phyloP scores from a whole-genome alignment of 139 green algal species.

The Coccomyxa sp. region DNA sequence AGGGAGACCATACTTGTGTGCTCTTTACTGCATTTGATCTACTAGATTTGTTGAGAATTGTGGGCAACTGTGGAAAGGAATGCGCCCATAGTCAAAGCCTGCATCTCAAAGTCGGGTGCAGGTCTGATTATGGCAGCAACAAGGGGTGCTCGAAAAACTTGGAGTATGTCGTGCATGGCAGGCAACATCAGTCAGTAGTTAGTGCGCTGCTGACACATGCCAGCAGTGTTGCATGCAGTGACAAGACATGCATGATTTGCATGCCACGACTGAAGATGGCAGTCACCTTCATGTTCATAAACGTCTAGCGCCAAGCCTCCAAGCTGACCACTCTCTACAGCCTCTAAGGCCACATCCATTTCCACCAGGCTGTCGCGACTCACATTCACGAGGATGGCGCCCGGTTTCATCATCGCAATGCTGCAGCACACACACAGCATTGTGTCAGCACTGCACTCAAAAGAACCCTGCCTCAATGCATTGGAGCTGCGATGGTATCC shows the following conservation, averaged over 20 bases:
- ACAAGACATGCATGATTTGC: not conserved
- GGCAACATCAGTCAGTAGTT: too few species aligned
- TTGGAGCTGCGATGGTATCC: not conserved
- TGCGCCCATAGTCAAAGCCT: too few species aligned
- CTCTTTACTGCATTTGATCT: not conserved
- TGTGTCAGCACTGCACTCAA: not conserved
- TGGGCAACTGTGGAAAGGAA: too few species aligned
- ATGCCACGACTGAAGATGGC: not conserved
- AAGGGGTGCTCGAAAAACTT: too few species aligned
- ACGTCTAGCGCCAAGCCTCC: constrained; percentile 29
- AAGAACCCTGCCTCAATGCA: not conserved
- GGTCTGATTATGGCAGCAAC: not conserved
- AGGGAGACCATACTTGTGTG: not conserved
- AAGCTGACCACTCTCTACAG: constrained; percentile 52
- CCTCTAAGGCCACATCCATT: constrained; percentile 50
- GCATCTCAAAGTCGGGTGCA: not conserved
- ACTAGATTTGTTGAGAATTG: too few species aligned
- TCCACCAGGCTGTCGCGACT: constrained; percentile 71
- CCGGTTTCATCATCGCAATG: constrained; percentile 59
- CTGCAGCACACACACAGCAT: constrained; percentile 11
- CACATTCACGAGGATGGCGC: constrained; percentile 65
- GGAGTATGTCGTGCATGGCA: too few species aligned
- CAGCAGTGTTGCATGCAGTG: not conserved
- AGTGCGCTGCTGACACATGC: not conserved
- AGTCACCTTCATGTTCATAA: constrained; percentile 30